Base-by-base conservation (phyloP, 2,329 filamentous ascomycete genomes). In the Moelleriella libera region DNA sequence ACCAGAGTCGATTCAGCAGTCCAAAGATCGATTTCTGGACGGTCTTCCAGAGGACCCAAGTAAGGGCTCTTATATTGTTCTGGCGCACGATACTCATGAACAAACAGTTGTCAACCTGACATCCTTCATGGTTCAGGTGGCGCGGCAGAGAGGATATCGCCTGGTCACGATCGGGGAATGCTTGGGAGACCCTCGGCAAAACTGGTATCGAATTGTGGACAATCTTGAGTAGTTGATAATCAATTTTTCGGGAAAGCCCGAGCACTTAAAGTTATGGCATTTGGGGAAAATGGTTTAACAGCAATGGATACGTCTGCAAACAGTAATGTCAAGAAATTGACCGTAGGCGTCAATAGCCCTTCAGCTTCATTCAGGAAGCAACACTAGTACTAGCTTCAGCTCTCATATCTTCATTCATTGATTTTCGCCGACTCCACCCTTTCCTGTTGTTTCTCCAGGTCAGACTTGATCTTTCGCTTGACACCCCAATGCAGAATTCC, bases 151-250 rank as follows among this genome's bases (percentile, higher is more conserved):
- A 14, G 74, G 73, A 0, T 69, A 68, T 52, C 58, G 54, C 43
- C 68, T 70, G 42, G 73, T 75, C 30, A 75, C 75, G 1, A 69
- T 79, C 5, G 77, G 75, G 0, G 72, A 78, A 50, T 81, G 77
- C 49, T 63, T 80, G 12, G 70, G 69, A 0, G 75, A 80, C 48
- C 59, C 73, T 6, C 50, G 50, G n/a, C 63, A 58, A 12, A 67
- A 70, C 51, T 79, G 75, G 76, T 79, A 79, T 54, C 68, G 74
- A 8, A 9, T 37, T 9, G 8, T 37, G 34, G 34, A 37, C 8
- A 37, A 37, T 12, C 34, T 9, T 37, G 34, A 5, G 34, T 37
- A 9, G 1, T 9, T 37, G 34, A 37, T 1, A 12, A 37, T 8
- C 34, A 37, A 12, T 9, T 8, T 37, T 37, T 5, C 34, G 34